Evolutionary conservation across 148 eudicot genomes (phyloP), one percentile per base, ranked within the genome.

Genomic region (Bassia scoparia): DNA sequence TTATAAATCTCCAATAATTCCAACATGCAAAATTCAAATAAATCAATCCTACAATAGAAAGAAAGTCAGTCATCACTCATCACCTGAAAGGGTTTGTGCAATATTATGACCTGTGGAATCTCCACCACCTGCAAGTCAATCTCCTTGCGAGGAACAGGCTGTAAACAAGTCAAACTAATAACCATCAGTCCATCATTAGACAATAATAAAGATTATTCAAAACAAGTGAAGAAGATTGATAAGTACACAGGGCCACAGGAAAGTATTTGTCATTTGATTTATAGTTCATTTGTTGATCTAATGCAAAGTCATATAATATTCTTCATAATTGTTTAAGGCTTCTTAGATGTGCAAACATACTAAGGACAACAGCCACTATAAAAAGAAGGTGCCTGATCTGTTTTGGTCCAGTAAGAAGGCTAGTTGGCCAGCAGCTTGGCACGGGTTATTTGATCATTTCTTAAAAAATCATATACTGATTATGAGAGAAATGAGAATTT

Each of bases 41-140:
- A 24, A 46, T 23, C 58, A 17, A 33, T 30, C 30, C 46, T 73
- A 54, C 29, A 50, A 62, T 30, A 68, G 44, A 37, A 37, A 37
- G 7, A 3, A 37, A 37, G 7, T 3, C 3, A 37, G 41, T 3
- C 44, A 62, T 7, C 21, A 29, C 15, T 31, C 31, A 18, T 72
- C 82, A 92, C 99, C 87, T 78, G 44, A 80, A 95, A 92, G 30
- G 99, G 96, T 77, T 81, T 85, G 70, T 95, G 92, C 89, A 92
- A 67, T 64, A 78, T 73, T 60, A 92, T 89, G 38, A 78, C 77
- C 48, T 84, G 84, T 60, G 96, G 96, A 44, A 86, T 82, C 74
- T 92, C 85, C 72, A 79, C 83, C 48, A 84, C 87, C 67, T 81
- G 89, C 86, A 95, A 83, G 77, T 95, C 96, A 76, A 95, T 84